Evolutionary conservation across 257 asterid species (phyloP).

Genomic region (Schizonepeta tenuifolia): DNA sequence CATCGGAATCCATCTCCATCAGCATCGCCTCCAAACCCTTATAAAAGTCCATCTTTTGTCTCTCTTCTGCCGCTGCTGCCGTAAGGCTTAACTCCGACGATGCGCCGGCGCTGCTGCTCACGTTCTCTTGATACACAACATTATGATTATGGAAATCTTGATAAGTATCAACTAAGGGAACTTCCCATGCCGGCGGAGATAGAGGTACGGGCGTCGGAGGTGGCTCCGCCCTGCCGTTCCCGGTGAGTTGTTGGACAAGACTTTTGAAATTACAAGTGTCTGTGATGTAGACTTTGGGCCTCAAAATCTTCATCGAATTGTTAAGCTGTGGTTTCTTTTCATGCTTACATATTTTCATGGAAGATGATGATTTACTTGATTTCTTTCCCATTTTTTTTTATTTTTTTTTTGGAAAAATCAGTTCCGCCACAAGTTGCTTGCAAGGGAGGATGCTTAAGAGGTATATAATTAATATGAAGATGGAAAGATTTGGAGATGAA

Average conservation of each 20-base stretch:
- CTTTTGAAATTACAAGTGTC: slow-evolving; percentile 46
- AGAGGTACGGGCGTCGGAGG: neutral
- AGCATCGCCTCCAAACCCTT: slow-evolving; percentile 60
- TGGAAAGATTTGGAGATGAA: neutral
- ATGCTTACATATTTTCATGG: slow-evolving; percentile 29
- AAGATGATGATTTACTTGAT: slow-evolving; percentile 20
- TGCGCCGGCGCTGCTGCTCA: slow-evolving; percentile 23
- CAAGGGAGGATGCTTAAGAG: slow-evolving; percentile 24
- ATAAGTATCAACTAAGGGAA: neutral
- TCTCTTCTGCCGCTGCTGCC: slow-evolving; percentile 27
- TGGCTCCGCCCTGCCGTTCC: slow-evolving; percentile 30
- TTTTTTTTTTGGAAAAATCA: neutral
- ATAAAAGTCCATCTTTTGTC: slow-evolving; percentile 28
- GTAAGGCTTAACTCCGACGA: slow-evolving; percentile 35
- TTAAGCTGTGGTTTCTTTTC: slow-evolving; percentile 34
- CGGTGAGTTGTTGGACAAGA: slow-evolving; percentile 53
- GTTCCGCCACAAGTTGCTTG: neutral
- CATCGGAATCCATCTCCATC: slow-evolving; percentile 46
- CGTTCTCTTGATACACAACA: slow-evolving; percentile 28
- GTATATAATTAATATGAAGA: neutral
- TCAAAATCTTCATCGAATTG: slow-evolving; percentile 30
- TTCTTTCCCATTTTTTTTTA: slow-evolving; percentile 39
- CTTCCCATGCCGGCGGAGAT: slow-evolving; percentile 23
- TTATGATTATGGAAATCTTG: neutral
- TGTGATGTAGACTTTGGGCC: slow-evolving; percentile 50